A percentile compares a stretch with the other conserved stretches of the same genome.
These are phyloP conservation scores for Tylopilus rubrobrunneus DNA, from an alignment of 768 basidiomycete species.

Conservation along the genomic window DNA sequence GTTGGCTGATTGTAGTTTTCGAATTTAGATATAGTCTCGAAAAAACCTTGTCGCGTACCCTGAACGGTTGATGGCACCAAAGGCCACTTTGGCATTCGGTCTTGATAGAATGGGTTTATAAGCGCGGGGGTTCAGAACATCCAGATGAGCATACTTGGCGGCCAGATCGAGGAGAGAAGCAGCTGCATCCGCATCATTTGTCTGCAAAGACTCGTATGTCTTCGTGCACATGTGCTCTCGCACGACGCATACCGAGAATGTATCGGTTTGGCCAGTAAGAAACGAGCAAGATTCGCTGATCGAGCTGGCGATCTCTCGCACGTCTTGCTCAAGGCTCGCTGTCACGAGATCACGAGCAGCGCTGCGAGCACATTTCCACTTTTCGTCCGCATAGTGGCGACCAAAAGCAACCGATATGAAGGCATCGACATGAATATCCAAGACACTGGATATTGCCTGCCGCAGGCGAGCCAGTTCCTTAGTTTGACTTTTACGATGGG, in stretches of 20 bases:
- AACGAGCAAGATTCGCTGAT: conserved; percentile 32
- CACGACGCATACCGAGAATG: conserved; percentile 38
- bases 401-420: conserved; percentile 47
- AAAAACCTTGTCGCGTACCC: conserved; percentile 58
- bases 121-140: conserved; percentile 51
- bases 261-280: conserved; percentile 28
- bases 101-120: conserved; percentile 40
- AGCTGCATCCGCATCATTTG: conserved; percentile 56
- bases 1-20: conserved; percentile 56
- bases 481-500: conserved; percentile 28
- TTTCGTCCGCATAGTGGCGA: conserved; percentile 32
- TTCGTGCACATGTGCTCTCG: conserved; percentile 66
- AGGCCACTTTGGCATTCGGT: conserved; percentile 28
- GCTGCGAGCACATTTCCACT: conserved; percentile 41
- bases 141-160: conserved; percentile 62
- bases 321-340: conserved; percentile 31
- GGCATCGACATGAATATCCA: conserved; percentile 50
- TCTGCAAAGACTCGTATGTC: conserved; percentile 55
- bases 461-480: conserved; percentile 26
- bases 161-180: conserved; percentile 55
- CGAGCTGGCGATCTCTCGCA: conserved; percentile 28
- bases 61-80: conserved; percentile 60
- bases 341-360: conserved; percentile 41
- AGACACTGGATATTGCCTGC: conserved; percentile 31
- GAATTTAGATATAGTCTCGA: conserved; percentile 57